Evolutionary conservation across 2,329 filamentous ascomycete species (phyloP), one percentile per base, ranked within the genome.

Genomic region (Aspergillus sp.): DNA sequence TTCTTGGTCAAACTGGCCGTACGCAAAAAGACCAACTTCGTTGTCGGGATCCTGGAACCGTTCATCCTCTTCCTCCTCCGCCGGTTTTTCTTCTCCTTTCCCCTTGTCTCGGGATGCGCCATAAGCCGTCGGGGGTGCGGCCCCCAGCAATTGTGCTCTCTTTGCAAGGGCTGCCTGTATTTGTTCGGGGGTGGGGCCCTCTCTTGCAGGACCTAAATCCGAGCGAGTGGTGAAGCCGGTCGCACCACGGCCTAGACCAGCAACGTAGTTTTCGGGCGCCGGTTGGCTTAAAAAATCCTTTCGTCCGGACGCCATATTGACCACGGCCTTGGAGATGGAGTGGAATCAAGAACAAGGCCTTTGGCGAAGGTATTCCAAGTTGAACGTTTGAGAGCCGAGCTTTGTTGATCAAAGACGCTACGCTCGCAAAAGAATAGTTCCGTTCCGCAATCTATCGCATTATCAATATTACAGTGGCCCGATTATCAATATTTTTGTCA

Each of bases 151-250:
- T 57, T 91, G 90, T 7, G 95, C 93, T 68, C 96, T 88, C 77
- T 97, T 97, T 49, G 93, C 93, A 66, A 99, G 89, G 61, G 91
- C 93, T 75, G 96, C 95, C 75, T 98, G 97, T 78, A 99, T 97
- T 78, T 98, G 93, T 73, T 99, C 95, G 69, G 97, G 93, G 60
- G 90, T 96, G 49, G 95, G 95, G 15, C 95, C 95, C 79, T 97
- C 93, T 68, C 93, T 86, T 58, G 93, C 93, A 51, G 96, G 95
- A 57, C 96, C 95, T 57, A 99, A 82, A 83, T 99, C 95, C 57
- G 93, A 98, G 69, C 96, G 87, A 41, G 95, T 99, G 15, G 95
- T 98, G 79, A 99, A 99, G 60, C 96, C 95, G 7, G 95, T 99
- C 21, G 96, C 96, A 78, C 95, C 95, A 83, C 96, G 90, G 77